These are phyloP conservation scores for Coleophoma cylindrospora DNA, from an alignment of 2,329 filamentous ascomycete species.

Conservation along the genomic window DNA sequence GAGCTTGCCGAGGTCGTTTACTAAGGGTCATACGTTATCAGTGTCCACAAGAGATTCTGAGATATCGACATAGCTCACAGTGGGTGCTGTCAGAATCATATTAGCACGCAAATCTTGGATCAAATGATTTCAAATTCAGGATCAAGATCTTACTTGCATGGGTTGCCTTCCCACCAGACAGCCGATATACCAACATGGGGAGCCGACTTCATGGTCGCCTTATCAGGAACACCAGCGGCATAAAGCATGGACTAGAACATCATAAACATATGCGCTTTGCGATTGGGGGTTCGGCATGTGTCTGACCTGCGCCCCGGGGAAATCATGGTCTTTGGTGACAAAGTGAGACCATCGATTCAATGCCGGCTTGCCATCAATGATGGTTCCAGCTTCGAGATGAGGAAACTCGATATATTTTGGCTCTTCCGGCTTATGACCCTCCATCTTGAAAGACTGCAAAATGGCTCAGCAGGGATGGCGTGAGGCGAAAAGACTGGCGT, in stretches of 20 bases:
- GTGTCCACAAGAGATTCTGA: slow-evolving; percentile 1
- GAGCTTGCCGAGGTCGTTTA: slow-evolving; percentile 81
- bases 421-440: slow-evolving; percentile 15
- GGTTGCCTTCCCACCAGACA: slow-evolving; percentile 97
- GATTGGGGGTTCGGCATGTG: neutral
- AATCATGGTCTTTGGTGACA: slow-evolving; percentile 82
- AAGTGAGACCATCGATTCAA: slow-evolving; percentile 85
- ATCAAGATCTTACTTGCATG: slow-evolving; percentile 69
- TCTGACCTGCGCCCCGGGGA: slow-evolving; percentile 78
- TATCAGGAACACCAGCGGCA: slow-evolving; percentile 80
- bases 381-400: slow-evolving; percentile 19
- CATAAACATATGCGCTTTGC: neutral
- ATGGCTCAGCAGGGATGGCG: too few species aligned
- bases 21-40: slow-evolving; percentile 37
- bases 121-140: neutral
- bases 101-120: too few species aligned
- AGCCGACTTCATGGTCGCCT: slow-evolving; percentile 80
- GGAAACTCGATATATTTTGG: slow-evolving; percentile 26
- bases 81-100: slow-evolving; percentile 27
- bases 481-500: too few species aligned
- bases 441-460: slow-evolving; percentile 12
- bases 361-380: slow-evolving; percentile 49
- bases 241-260: slow-evolving; percentile 82
- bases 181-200: slow-evolving; percentile 88
- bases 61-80: slow-evolving; percentile 27